Evolutionary conservation across 164 flowering plant genomes (phyloP), one percentile per base, ranked within the genome.

Genomic region (Sedum album): DNA sequence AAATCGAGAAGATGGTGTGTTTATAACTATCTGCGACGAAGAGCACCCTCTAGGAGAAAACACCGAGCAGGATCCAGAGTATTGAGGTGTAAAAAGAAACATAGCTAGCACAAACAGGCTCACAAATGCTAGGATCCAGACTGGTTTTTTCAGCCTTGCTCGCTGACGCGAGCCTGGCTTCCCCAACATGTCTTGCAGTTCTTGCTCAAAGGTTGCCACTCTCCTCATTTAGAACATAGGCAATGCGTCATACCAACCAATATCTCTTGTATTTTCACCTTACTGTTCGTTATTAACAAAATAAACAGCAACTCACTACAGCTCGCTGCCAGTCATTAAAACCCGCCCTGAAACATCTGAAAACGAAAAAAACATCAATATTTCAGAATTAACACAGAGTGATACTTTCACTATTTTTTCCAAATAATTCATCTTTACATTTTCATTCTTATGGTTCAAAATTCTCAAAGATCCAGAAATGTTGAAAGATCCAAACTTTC

Each of bases 121-220:
- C 66, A 90, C 76, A 76, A 92, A 76, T 15, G 84, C 83, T 67
- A 92, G 81, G 64, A 92, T 90, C 97, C 97, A 95, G 46, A 82
- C 26, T 13, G 96, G 96, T 76, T 86, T 80, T 81, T 77, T 95
- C 63, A 88, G 66, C 38, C 78, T 84, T 69, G 86, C 80, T 15
- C 93, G 84, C 35, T 86, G 91, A 76, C 97, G 96, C 75, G 82
- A 72, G 71, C 81, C 84, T 23, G 85, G 81, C 83, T 87, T 74
- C 68, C 82, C 78, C 70, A 82, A 88, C 77, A 88, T 66, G 71
- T 86, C 88, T 49, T 82, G 80, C 75, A 86, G 42, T 21, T 35
- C 26, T 64, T 39, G 41, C 28, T 39, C 44, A 1, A 64, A 5
- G 14, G 66, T 21, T 20, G 44, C 44, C 14, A 28, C 28, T 23